A percentile compares a stretch with the other conserved stretches of the same genome.
Evolutionary conservation across 176 grass and related monocot species (phyloP).

Genomic region (Metroxylon sagu): DNA sequence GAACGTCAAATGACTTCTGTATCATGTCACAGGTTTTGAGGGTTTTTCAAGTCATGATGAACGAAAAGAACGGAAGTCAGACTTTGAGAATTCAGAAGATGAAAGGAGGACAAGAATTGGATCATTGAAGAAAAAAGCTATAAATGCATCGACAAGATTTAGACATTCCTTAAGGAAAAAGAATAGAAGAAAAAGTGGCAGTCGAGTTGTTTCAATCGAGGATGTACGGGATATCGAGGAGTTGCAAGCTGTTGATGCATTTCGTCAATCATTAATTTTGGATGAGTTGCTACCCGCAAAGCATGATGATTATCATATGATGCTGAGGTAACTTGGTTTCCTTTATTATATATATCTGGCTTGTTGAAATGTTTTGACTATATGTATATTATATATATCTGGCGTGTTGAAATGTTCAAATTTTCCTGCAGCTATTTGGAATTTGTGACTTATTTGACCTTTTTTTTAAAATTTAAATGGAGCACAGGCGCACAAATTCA

Average conservation of each 20-base stretch:
- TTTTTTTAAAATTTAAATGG: too few species aligned
- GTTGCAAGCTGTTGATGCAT: slow-evolving; percentile 65
- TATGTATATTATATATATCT: neutral
- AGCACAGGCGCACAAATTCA: too few species aligned
- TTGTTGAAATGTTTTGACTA: slow-evolving; percentile 3
- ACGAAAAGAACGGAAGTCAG: slow-evolving; percentile 6
- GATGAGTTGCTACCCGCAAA: slow-evolving; percentile 70
- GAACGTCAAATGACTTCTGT: neutral
- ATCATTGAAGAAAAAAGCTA: slow-evolving; percentile 15
- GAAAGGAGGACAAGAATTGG: slow-evolving; percentile 10
- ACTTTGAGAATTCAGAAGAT: slow-evolving; percentile 14
- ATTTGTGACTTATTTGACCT: too few species aligned
- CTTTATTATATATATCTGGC: neutral
- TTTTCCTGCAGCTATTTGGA: too few species aligned
- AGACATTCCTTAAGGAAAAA: slow-evolving; percentile 18
- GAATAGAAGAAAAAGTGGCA: slow-evolving; percentile 9
- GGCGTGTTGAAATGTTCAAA: too few species aligned
- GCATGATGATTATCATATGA: slow-evolving; percentile 98
- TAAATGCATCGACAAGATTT: slow-evolving; percentile 11
- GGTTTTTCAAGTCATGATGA: slow-evolving; percentile 12
- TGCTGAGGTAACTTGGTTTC: slow-evolving; percentile 44
- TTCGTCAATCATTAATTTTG: slow-evolving; percentile 59
- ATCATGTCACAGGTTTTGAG: slow-evolving; percentile 3
- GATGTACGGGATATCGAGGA: slow-evolving; percentile 83
- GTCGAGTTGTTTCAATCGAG: slow-evolving; percentile 26